Percentiles rank a stretch among this genome's conserved stretches.
phyloP scores from a whole-genome alignment of 2,329 filamentous ascomycete genomes.

The Hypoxylon rubiginosum region DNA sequence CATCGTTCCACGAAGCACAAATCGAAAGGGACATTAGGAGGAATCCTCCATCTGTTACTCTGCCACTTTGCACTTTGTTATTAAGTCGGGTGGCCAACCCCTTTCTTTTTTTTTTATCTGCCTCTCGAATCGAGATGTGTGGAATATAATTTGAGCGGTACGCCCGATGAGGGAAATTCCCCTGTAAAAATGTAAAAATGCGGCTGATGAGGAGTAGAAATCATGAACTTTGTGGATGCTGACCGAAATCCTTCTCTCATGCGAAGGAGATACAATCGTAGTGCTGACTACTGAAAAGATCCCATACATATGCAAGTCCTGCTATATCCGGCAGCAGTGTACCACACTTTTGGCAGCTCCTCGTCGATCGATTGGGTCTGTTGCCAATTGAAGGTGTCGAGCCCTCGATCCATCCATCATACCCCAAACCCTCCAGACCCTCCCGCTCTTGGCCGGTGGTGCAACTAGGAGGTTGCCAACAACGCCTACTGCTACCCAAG shows the following conservation, averaged over 20 bases:
- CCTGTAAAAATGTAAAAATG: neutral
- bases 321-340: neutral
- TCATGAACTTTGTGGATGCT: neutral
- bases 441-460: neutral
- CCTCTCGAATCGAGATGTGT: neutral
- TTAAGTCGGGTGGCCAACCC: neutral
- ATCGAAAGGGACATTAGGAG: neutral
- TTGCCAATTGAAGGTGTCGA: neutral
- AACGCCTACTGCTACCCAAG: neutral
- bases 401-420: neutral
- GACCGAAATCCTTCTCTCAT: neutral
- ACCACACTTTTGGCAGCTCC: neutral
- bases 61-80: neutral
- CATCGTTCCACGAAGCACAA: neutral
- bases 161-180: neutral
- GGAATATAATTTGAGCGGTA: no score
- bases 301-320: neutral
- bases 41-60: no score
- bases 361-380: neutral
- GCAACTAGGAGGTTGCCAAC: neutral
- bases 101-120: neutral
- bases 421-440: neutral
- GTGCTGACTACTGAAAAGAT: constrained; percentile 4
- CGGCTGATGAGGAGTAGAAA: neutral
- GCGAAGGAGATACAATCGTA: neutral